These are phyloP conservation scores for Heterobasidion occidentale DNA, from an alignment of 1,284 basidiomycete genomes.

Conservation along the genomic window DNA sequence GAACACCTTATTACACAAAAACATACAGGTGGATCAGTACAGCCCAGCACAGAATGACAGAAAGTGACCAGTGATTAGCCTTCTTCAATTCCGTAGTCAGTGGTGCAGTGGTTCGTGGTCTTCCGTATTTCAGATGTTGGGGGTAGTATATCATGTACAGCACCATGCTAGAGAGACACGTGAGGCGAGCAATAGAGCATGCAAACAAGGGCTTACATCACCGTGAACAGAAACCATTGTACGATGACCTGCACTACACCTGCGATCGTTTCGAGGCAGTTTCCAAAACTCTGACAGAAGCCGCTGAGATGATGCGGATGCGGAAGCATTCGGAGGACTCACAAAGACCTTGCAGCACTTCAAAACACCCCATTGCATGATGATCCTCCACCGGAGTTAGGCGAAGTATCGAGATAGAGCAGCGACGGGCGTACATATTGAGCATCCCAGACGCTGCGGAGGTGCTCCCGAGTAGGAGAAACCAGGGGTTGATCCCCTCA, in stretches of 20 bases:
- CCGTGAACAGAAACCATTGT: constrained; percentile 83
- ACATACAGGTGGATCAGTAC: constrained; percentile 72
- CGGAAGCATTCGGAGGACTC: background rate
- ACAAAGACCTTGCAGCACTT: constrained; percentile 77
- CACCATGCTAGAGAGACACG: constrained; percentile 50
- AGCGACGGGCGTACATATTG: constrained; percentile 53
- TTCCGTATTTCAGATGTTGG: constrained; percentile 62
- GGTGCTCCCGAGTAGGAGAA: constrained; percentile 87
- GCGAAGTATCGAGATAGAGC: background rate
- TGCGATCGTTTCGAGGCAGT: constrained; percentile 77
- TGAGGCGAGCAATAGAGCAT: background rate
- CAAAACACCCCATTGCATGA: constrained; percentile 84
- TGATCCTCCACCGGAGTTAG: constrained; percentile 30
- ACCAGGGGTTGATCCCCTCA: constrained; percentile 89
- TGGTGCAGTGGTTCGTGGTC: too few relatives aligned
- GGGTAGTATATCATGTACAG: constrained; percentile 95
- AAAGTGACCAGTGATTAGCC: constrained; percentile 70
- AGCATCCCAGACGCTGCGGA: constrained; percentile 75
- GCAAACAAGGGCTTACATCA: constrained; percentile 55
- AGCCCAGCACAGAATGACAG: constrained; percentile 67
- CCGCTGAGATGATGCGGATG: background rate
- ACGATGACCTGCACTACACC: constrained; percentile 80
- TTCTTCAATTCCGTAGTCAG: constrained; percentile 22
- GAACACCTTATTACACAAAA: background rate
- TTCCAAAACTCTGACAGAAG: constrained; percentile 48